Conservation (phyloP, 2,329 filamentous ascomycete species). For the Pseudocercospora fuligena region DNA sequence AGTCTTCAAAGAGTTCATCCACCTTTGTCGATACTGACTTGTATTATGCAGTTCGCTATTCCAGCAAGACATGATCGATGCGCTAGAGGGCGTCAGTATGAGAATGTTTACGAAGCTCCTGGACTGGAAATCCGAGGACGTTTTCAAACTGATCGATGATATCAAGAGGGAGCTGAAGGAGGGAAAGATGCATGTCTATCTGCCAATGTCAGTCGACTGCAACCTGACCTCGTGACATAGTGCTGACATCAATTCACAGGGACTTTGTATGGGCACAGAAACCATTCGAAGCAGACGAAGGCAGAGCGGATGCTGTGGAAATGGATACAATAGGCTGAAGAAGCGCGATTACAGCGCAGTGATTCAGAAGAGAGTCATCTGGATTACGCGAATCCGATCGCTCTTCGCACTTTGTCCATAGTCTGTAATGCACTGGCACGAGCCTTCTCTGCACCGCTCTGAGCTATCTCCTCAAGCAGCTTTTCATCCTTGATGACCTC, state of each 20-base stretch:
- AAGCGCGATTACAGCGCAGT: not conserved
- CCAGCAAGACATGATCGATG: not conserved
- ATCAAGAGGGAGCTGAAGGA: not conserved
- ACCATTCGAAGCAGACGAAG: not conserved
- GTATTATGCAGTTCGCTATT: not conserved
- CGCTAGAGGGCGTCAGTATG: not conserved
- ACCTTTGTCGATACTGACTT: not conserved
- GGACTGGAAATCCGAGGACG: not conserved
- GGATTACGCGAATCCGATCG: slow-evolving; percentile 13
- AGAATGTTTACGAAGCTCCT: slow-evolving; percentile 3
- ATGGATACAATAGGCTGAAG: not conserved
- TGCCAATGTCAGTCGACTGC: not conserved
- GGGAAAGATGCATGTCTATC: not conserved
- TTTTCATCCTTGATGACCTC: slow-evolving; percentile 57
- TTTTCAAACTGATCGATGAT: not conserved
- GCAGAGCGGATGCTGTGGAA: not conserved
- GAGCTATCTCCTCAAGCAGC: slow-evolving; percentile 60
- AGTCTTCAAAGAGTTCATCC: not conserved
- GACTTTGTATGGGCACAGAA: slow-evolving; percentile 6
- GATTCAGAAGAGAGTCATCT: not conserved
- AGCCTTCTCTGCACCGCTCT: slow-evolving; percentile 65
- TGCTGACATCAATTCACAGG: not conserved
- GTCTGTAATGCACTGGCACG: slow-evolving; percentile 61
- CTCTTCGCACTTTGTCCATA: slow-evolving; percentile 41
- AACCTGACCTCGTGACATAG: no score